Evolutionary conservation across 495 filamentous ascomycete genomes (phyloP).

Genomic region (Cudoniella acicularis): DNA sequence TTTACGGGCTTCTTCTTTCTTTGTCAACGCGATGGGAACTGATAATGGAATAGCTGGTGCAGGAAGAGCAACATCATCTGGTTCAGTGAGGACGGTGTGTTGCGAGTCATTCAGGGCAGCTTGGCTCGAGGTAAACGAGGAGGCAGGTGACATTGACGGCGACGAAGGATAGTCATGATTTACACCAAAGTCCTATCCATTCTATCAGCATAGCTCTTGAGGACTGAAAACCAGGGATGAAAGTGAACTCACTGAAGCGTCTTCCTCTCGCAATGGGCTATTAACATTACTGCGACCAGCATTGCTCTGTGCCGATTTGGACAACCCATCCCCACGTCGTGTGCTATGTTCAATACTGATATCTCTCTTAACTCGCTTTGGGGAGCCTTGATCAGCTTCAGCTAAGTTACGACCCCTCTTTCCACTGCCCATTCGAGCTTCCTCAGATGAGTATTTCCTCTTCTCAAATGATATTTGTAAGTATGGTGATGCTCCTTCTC

Average conservation of each 20-base stretch:
- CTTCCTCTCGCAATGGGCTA: not conserved
- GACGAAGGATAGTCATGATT: not conserved
- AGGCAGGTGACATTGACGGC: constrained; percentile 2
- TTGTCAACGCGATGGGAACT: not conserved
- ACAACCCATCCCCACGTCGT: not conserved
- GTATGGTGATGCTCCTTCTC: constrained; percentile 3
- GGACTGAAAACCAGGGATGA: not conserved
- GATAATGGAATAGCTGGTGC: not conserved
- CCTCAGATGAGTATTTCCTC: not conserved
- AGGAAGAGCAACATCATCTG: constrained; percentile 9
- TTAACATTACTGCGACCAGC: not conserved
- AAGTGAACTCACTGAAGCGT: not conserved
- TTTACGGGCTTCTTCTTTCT: not conserved
- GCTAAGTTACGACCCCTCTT: not conserved
- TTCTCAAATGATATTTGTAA: not conserved
- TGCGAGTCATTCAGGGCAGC: constrained; percentile 17
- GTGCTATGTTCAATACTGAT: not conserved
- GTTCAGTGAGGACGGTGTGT: constrained; percentile 19
- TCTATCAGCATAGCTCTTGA: not conserved
- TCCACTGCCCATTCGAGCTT: not conserved
- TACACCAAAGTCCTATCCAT: not conserved
- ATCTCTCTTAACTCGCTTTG: not conserved
- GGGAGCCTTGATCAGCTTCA: not conserved
- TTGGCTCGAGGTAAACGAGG: not conserved
- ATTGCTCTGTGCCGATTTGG: not conserved